Evolutionary conservation across 2,329 filamentous ascomycete genomes (phyloP).

Genomic region (Knufia fluminis): DNA sequence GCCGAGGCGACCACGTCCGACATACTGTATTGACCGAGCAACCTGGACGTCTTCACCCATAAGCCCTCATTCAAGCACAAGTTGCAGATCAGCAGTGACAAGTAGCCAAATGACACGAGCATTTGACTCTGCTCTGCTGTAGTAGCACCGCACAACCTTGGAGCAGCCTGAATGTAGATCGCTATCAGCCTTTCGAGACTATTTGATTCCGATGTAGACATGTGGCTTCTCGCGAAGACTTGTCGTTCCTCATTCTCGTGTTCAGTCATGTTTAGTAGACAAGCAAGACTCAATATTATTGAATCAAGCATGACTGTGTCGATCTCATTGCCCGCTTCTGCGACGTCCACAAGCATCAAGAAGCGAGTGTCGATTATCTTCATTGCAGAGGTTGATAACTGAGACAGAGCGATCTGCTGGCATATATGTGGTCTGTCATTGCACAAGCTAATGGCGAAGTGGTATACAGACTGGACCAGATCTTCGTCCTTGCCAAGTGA

Average conservation of each 20-base stretch:
- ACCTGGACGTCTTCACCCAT: slow-evolving; percentile 33
- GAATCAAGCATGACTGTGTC: slow-evolving; percentile 57
- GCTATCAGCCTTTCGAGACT: slow-evolving; percentile 52
- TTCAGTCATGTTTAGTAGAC: slow-evolving; percentile 81
- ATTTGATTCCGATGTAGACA: neutral
- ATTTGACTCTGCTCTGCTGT: slow-evolving; percentile 60
- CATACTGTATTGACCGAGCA: slow-evolving; percentile 41
- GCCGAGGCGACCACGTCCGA: slow-evolving; percentile 47
- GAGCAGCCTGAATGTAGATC: slow-evolving; percentile 56
- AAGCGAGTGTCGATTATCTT: slow-evolving; percentile 27
- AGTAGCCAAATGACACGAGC: slow-evolving; percentile 77
- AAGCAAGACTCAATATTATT: slow-evolving; percentile 67
- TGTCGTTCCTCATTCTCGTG: slow-evolving; percentile 56
- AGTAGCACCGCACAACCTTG: slow-evolving; percentile 45
- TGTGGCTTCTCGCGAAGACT: slow-evolving; percentile 30
- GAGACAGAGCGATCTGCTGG: slow-evolving; percentile 50
- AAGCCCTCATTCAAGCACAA: slow-evolving; percentile 53
- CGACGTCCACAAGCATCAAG: slow-evolving; percentile 25
- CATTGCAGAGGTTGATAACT: slow-evolving; percentile 31
- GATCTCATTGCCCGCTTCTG: slow-evolving; percentile 24
- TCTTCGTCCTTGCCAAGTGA: slow-evolving; percentile 12
- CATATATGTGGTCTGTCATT: slow-evolving; percentile 68
- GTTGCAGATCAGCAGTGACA: slow-evolving; percentile 75
- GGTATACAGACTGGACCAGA: slow-evolving; percentile 41
- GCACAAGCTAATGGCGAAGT: slow-evolving; percentile 73